A percentile compares a stretch with the other conserved stretches of the same genome.
These are phyloP conservation scores for Clathrospora elynae DNA, from an alignment of 2,329 filamentous ascomycete genomes.

Conservation along the genomic window DNA sequence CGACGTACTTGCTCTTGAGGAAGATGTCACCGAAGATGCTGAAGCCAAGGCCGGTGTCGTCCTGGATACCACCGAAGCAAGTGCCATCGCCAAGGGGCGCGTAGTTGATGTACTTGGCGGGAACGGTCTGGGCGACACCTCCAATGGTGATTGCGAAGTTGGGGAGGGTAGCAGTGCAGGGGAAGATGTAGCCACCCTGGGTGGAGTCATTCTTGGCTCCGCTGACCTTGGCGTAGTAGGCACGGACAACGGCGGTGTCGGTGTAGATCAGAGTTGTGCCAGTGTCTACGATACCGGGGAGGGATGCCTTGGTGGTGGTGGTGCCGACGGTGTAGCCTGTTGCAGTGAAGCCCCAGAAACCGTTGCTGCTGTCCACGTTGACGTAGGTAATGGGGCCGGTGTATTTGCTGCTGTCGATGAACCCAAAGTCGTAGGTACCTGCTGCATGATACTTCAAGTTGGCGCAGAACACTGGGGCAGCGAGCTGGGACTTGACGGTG, in stretches of 20 bases:
- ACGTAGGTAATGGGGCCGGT: constrained; percentile 63
- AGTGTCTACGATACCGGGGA: constrained; percentile 69
- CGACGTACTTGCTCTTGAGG: constrained; percentile 76
- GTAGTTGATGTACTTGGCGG: constrained; percentile 62
- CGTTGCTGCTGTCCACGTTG: constrained; percentile 60
- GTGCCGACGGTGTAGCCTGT: constrained; percentile 62
- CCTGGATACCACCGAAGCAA: constrained; percentile 81
- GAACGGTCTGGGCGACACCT: constrained; percentile 56
- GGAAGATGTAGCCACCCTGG: constrained; percentile 62
- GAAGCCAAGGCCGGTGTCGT: constrained; percentile 60
- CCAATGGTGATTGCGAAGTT: constrained; percentile 60
- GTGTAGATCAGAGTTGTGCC: constrained; percentile 70
- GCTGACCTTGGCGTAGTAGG: constrained; percentile 64
- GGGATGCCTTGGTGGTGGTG: constrained; percentile 46
- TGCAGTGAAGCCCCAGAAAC: constrained; percentile 67
- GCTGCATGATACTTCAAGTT: constrained; percentile 58
- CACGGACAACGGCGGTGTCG: constrained; percentile 57
- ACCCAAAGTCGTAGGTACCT: constrained; percentile 63
- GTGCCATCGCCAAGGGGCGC: constrained; percentile 49
- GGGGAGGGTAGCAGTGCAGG: constrained; percentile 58
- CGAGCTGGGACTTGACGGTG: constrained; percentile 59
- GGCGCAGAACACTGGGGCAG: constrained; percentile 62
- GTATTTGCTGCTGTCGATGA: constrained; percentile 64
- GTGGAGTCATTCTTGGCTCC: constrained; percentile 56
- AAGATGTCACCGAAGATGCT: constrained; percentile 79